These are phyloP conservation scores for Candida buenavistaensis DNA, from an alignment of 1,139 yeast species.

Conservation along the genomic window DNA sequence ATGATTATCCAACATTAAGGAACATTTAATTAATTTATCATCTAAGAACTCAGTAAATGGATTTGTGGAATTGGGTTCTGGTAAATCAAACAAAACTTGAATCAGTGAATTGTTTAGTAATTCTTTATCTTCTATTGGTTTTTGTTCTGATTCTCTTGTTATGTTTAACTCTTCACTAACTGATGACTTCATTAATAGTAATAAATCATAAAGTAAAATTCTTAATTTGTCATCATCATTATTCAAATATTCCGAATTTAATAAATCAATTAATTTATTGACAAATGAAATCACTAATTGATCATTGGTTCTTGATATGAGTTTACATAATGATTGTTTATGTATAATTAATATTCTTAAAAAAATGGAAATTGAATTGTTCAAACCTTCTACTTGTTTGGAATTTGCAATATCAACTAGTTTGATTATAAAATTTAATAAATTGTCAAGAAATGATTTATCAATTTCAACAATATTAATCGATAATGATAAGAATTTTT, in stretches of 20 bases:
- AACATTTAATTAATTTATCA: constrained; percentile 23
- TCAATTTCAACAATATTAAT: constrained; percentile 22
- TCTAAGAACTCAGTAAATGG: constrained; percentile 25
- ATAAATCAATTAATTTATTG: constrained; percentile 45
- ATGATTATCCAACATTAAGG: constrained; percentile 33
- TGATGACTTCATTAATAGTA: constrained; percentile 53
- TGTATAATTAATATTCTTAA: constrained; percentile 63
- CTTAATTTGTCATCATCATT: constrained; percentile 50
- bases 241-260: constrained; percentile 41
- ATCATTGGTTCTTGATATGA: constrained; percentile 33
- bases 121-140: no score
- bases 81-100: constrained; percentile 30
- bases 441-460: constrained; percentile 18
- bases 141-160: constrained; percentile 14
- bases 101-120: constrained; percentile 10
- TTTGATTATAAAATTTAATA: constrained; percentile 20
- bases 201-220: constrained; percentile 62
- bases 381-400: constrained; percentile 13
- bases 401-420: constrained; percentile 18
- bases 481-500: constrained; percentile 36
- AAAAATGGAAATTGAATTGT: constrained; percentile 38
- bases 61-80: constrained; percentile 32
- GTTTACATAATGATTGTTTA: constrained; percentile 38
- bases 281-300: constrained; percentile 32
- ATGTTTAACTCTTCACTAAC: constrained; percentile 23